Base-by-base conservation (phyloP, 225 moss, liverwort and hornwort species). In the Sphagnum tenellum region DNA sequence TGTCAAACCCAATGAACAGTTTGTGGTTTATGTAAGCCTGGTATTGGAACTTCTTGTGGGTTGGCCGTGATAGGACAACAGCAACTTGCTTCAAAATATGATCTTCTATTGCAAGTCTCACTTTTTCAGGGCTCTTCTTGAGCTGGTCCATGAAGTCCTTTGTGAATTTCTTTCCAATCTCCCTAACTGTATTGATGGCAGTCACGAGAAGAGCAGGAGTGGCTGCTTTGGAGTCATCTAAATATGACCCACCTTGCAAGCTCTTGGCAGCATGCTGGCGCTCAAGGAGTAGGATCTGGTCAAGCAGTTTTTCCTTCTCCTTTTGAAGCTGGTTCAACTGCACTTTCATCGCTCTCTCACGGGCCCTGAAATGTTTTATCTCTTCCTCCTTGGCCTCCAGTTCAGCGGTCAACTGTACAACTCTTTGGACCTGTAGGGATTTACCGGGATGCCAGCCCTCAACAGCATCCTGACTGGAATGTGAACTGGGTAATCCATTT, bases 211-310 rank as follows among this genome's bases (percentile, higher is more conserved):
- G 74, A 47, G 74, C 50, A 46, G 70, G 74, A 70, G 74, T 75
- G 46, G 74, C 74, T 44, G 70, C 74, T 57, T 70, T 75, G 9
- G 70, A 70, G 56, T 70, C 74, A 70, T 75, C 70, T 13, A 75
- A 70, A 47, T 75, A 75, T 11, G 70, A 75, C 13, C 74, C 74
- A 57, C 65, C 61, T 51, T 47, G 69, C 50, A 47, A 44, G 61
- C 46, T 49, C 65, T 57, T 57, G 55, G 46, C 57, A 4, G 74
- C 70, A 12, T 70, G 66, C 48, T 62, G 60, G 49, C 65, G 74
- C 70, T 75, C 66, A 46, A 47, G 58, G 8, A 6, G 1, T 4
- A 70, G 70, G 45, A 75, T 45, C 44, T 70, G 70, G 6, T 70
- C 52, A 48, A 56, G 61, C 74, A 75, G 62, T 29, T 2, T 51